Conservation (phyloP, 1,284 basidiomycete species). For the Malassezia furfur region DNA sequence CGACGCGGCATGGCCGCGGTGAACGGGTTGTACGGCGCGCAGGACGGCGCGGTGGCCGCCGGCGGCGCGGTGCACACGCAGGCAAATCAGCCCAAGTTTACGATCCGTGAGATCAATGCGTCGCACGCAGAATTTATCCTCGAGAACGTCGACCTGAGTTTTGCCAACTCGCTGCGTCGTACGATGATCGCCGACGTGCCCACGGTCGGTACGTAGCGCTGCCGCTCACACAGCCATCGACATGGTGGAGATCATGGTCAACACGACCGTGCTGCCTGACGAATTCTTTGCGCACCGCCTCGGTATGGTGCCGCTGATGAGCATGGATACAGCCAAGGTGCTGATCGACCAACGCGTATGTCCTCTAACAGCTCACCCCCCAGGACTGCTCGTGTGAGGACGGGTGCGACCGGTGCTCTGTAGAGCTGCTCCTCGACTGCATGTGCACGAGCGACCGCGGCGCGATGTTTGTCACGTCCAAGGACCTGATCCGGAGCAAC, state of each 20-base stretch:
- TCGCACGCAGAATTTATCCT: slow-evolving; percentile 41
- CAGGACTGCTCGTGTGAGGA: slow-evolving; percentile 77
- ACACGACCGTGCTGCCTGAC: slow-evolving; percentile 88
- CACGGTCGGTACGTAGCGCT: slow-evolving; percentile 27
- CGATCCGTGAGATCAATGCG: slow-evolving; percentile 30
- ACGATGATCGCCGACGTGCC: slow-evolving; percentile 46
- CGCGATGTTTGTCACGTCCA: slow-evolving; percentile 71
- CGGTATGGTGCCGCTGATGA: slow-evolving; percentile 84
- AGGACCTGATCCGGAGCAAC: slow-evolving; percentile 35
- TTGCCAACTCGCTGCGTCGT: slow-evolving; percentile 44
- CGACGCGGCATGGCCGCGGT: slow-evolving; percentile 13
- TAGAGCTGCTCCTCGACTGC: slow-evolving; percentile 65
- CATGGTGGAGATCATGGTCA: slow-evolving; percentile 82
- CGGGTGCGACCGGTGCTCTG: slow-evolving; percentile 69
- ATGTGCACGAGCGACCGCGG: slow-evolving; percentile 53
- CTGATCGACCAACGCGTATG: slow-evolving; percentile 41
- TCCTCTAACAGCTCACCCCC: slow-evolving; percentile 1
- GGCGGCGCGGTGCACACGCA: not conserved
- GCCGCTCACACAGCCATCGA: slow-evolving; percentile 62
- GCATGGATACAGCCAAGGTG: slow-evolving; percentile 48
- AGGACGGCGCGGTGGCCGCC: not conserved
- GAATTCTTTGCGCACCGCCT: slow-evolving; percentile 95
- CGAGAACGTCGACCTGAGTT: slow-evolving; percentile 42
- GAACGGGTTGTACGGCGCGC: slow-evolving; percentile 12
- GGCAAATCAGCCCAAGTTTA: slow-evolving; percentile 25